A percentile compares a stretch with the other conserved stretches of the same genome.
Evolutionary conservation across 306 rosid genomes (phyloP).

Genomic region (Castanea sativa): DNA sequence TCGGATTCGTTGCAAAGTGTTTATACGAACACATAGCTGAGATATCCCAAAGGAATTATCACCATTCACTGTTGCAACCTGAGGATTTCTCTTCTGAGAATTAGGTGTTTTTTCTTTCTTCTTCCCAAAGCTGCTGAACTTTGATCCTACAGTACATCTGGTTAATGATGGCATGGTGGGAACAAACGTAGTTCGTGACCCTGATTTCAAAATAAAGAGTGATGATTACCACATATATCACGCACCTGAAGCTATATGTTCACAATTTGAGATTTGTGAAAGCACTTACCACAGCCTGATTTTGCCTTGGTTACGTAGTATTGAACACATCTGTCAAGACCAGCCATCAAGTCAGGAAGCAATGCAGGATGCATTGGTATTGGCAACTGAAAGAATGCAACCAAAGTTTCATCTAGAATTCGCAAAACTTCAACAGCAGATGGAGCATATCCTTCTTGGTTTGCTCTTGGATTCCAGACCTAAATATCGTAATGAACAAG

Average conservation of each 20-base stretch:
- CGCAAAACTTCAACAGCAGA: slow-evolving; percentile 94
- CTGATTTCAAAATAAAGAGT: slow-evolving; percentile 44
- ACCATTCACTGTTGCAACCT: slow-evolving; percentile 83
- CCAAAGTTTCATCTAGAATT: slow-evolving; percentile 79
- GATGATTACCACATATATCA: slow-evolving; percentile 22
- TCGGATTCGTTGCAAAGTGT: slow-evolving; percentile 82
- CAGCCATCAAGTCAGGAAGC: slow-evolving; percentile 91
- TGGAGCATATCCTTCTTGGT: slow-evolving; percentile 79
- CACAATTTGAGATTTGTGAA: slow-evolving; percentile 11
- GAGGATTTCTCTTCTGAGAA: slow-evolving; percentile 81
- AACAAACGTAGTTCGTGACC: slow-evolving; percentile 73
- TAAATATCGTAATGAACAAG: slow-evolving; percentile 37
- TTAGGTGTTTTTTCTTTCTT: slow-evolving; percentile 84
- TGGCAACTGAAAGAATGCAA: slow-evolving; percentile 91
- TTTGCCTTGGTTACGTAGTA: slow-evolving; percentile 70
- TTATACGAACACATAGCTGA: slow-evolving; percentile 80
- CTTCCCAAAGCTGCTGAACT: slow-evolving; percentile 96
- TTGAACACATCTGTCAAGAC: slow-evolving; percentile 92
- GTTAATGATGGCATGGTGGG: slow-evolving; percentile 95
- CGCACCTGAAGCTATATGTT: slow-evolving; percentile 4
- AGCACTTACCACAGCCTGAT: slow-evolving; percentile 85
- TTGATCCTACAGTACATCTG: slow-evolving; percentile 80
- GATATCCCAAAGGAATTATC: slow-evolving; percentile 70
- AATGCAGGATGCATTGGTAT: slow-evolving; percentile 94
- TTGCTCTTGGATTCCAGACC: slow-evolving; percentile 74